phyloP scores from a whole-genome alignment of 1,139 yeast genomes.

The Candida neerlandica region DNA sequence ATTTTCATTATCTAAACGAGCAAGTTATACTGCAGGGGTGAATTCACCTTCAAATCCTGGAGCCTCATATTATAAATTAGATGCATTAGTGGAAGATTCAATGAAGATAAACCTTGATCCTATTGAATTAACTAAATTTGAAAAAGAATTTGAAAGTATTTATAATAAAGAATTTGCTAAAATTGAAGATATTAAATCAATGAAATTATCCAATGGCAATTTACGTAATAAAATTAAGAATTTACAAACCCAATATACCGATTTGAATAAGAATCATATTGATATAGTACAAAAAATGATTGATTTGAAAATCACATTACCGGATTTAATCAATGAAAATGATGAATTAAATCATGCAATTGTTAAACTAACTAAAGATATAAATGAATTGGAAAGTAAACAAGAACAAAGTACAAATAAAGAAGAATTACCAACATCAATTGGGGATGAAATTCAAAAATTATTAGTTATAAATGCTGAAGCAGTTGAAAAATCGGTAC shows the following conservation, averaged over 20 bases:
- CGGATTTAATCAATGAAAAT: slow-evolving; percentile 70
- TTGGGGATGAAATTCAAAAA: slow-evolving; percentile 52
- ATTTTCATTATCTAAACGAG: slow-evolving; percentile 17
- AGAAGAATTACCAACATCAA: slow-evolving; percentile 33
- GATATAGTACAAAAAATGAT: slow-evolving; percentile 46
- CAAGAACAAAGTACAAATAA: slow-evolving; percentile 15
- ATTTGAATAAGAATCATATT: slow-evolving; percentile 75
- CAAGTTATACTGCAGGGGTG: background rate
- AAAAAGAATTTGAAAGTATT: slow-evolving; percentile 73
- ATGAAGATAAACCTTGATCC: slow-evolving; percentile 74
- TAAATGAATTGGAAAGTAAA: slow-evolving; percentile 53
- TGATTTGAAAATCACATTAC: slow-evolving; percentile 41
- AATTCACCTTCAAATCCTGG: background rate
- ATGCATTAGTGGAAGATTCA: slow-evolving; percentile 79
- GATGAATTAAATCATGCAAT: slow-evolving; percentile 71
- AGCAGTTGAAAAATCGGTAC: slow-evolving; percentile 59
- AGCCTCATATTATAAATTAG: slow-evolving; percentile 54
- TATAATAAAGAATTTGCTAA: slow-evolving; percentile 69
- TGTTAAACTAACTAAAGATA: slow-evolving; percentile 53
- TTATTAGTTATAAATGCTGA: slow-evolving; percentile 53
- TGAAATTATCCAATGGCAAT: slow-evolving; percentile 68
- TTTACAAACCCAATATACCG: slow-evolving; percentile 69
- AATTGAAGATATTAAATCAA: slow-evolving; percentile 65
- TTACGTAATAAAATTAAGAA: slow-evolving; percentile 74
- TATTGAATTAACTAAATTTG: slow-evolving; percentile 65